phyloP scores from a whole-genome alignment of 1,284 basidiomycete species.

The Papiliotrema terrestris region DNA sequence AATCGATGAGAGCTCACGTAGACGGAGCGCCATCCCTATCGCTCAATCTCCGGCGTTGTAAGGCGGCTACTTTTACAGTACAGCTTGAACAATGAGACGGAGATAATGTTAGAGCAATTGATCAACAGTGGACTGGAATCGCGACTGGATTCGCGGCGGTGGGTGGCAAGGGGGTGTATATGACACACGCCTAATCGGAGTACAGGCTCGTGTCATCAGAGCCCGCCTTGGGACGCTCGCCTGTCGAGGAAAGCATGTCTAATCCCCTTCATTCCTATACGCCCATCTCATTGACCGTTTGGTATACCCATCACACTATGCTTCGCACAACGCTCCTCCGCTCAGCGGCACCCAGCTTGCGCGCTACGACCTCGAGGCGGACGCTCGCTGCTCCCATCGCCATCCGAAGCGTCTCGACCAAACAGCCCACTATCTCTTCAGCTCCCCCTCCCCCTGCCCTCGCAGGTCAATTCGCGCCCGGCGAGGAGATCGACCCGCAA shows the following conservation, averaged over 20 bases:
- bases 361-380: constrained; percentile 1
- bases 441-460: constrained; percentile 11
- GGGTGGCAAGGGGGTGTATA: background rate
- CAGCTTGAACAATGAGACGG: constrained; percentile 1
- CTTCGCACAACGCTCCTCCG: background rate
- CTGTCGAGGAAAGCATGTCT: background rate
- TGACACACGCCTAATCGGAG: background rate
- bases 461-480: constrained; percentile 24
- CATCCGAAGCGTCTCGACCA: constrained; percentile 12
- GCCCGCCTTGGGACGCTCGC: no score
- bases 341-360: constrained; percentile 9
- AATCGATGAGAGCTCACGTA: constrained; percentile 15
- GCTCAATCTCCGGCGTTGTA: background rate
- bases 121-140: background rate
- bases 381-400: background rate
- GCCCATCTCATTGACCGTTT: background rate
- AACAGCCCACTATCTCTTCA: constrained; percentile 15
- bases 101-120: background rate
- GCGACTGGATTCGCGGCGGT: background rate
- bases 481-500: constrained; percentile 45
- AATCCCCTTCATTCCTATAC: constrained; percentile 2
- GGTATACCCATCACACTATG: background rate
- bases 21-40: constrained; percentile 24
- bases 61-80: background rate
- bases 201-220: no score